phyloP scores from a whole-genome alignment of 108 stramenopile species.

The Cyclotella cryptica region DNA sequence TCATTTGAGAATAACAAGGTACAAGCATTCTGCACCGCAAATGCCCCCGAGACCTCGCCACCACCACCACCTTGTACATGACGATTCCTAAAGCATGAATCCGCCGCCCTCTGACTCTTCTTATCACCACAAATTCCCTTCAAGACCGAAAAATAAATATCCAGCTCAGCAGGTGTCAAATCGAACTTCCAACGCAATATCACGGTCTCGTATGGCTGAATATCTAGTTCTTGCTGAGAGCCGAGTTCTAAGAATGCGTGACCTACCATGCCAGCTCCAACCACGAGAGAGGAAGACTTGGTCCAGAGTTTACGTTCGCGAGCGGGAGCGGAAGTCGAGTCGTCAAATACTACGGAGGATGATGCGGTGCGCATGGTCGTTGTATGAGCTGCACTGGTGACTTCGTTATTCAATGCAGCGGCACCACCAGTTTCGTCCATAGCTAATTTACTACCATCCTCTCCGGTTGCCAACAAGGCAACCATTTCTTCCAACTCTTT shows the following conservation, averaged over 20 bases:
- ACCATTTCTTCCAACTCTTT: slow-evolving; percentile 49
- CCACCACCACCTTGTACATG: slow-evolving; percentile 80
- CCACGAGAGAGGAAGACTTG: slow-evolving; percentile 72
- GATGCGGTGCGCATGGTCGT: background rate
- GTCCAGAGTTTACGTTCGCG: slow-evolving; percentile 60
- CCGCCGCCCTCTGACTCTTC: slow-evolving; percentile 57
- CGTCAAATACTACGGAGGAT: slow-evolving; percentile 8
- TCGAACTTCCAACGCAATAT: slow-evolving; percentile 90
- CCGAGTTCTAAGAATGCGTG: slow-evolving; percentile 58
- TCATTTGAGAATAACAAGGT: slow-evolving; percentile 86
- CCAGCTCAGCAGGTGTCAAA: slow-evolving; percentile 68
- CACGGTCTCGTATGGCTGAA: slow-evolving; percentile 63
- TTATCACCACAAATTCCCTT: slow-evolving; percentile 76
- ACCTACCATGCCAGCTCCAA: slow-evolving; percentile 81
- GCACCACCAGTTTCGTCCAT: slow-evolving; percentile 3
- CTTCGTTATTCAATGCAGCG: background rate
- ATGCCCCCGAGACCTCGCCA: slow-evolving; percentile 81
- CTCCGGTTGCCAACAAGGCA: background rate
- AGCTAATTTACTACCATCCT: background rate
- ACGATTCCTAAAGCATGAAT: slow-evolving; percentile 50
- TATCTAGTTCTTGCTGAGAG: slow-evolving; percentile 24
- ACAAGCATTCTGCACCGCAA: slow-evolving; percentile 76
- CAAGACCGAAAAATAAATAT: slow-evolving; percentile 76
- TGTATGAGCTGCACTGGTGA: background rate
- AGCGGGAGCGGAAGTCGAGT: background rate